A percentile compares a stretch with the other conserved stretches of the same genome.
Evolutionary conservation across 129 eudicot genomes (phyloP).

Genomic region (Chrysanthemum seticuspe): DNA sequence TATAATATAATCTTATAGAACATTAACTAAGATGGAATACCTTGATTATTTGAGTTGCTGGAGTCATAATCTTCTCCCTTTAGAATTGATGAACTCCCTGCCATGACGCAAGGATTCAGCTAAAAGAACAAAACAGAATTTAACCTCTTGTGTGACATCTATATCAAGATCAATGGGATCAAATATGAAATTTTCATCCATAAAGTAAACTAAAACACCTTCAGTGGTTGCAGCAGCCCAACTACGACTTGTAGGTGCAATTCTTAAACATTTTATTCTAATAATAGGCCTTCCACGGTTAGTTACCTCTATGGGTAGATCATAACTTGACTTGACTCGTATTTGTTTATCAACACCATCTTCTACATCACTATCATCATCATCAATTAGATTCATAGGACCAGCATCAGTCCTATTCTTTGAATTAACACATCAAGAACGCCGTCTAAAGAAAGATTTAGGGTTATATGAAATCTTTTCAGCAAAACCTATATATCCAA

Average conservation of each 20-base stretch:
- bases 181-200: conserved; percentile 87
- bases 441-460: too few species aligned
- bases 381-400: conserved; percentile 81
- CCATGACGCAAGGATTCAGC: too few species aligned
- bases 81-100: too few species aligned
- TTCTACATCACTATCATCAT: conserved; percentile 69
- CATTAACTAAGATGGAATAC: too few species aligned
- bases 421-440: too few species aligned
- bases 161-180: conserved; percentile 96
- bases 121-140: too few species aligned
- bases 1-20: too few species aligned
- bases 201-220: conserved; percentile 83
- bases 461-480: too few species aligned
- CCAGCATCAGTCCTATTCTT: conserved; percentile 95
- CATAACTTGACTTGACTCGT: conserved; percentile 48
- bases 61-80: too few species aligned
- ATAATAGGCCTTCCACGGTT: conserved; percentile 87
- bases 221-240: conserved; percentile 98
- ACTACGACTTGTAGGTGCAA: conserved; percentile 92
- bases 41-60: too few species aligned
- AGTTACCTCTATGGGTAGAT: conserved; percentile 81
- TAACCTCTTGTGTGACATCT: conserved; percentile 93
- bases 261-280: conserved; percentile 77
- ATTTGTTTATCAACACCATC: conserved; percentile 90
- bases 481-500: too few species aligned